Percentiles rank a stretch among this genome's conserved stretches.
These are phyloP conservation scores for Grammothele lineata DNA, from an alignment of 768 basidiomycete genomes.

Conservation along the genomic window DNA sequence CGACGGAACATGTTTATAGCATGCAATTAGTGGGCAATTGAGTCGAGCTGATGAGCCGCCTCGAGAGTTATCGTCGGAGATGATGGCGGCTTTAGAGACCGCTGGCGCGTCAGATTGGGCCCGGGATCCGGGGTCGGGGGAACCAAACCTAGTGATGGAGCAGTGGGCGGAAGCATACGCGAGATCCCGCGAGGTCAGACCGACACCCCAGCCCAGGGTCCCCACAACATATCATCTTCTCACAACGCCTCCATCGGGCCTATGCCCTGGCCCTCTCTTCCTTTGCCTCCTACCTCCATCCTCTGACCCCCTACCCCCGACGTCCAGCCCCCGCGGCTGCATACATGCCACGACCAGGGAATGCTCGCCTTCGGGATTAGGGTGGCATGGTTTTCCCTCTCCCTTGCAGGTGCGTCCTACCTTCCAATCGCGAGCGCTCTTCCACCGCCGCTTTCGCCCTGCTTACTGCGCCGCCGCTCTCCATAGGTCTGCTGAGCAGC, in stretches of 20 bases:
- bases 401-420: constrained; percentile 42
- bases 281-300: constrained; percentile 6
- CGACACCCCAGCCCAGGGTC: too few species aligned
- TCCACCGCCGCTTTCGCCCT: background rate
- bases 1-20: too few species aligned
- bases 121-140: too few species aligned
- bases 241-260: constrained; percentile 8
- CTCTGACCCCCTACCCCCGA: background rate
- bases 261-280: background rate
- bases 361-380: constrained; percentile 59
- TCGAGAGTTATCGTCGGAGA: too few species aligned
- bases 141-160: too few species aligned
- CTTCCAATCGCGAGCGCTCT: background rate
- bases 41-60: too few species aligned
- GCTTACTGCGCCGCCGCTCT: background rate
- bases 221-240: too few species aligned
- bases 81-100: too few species aligned
- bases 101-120: too few species aligned
- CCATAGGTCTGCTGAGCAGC: constrained; percentile 45
- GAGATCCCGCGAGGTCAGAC: too few species aligned
- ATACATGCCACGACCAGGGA: constrained; percentile 7
- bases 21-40: too few species aligned
- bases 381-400: constrained; percentile 54
- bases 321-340: constrained; percentile 3
- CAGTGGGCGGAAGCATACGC: too few species aligned